Percentiles rank a stretch among this genome's conserved stretches.
These are phyloP conservation scores for Acacia pycnantha DNA, from an alignment of 331 rosid genomes.

Conservation along the genomic window DNA sequence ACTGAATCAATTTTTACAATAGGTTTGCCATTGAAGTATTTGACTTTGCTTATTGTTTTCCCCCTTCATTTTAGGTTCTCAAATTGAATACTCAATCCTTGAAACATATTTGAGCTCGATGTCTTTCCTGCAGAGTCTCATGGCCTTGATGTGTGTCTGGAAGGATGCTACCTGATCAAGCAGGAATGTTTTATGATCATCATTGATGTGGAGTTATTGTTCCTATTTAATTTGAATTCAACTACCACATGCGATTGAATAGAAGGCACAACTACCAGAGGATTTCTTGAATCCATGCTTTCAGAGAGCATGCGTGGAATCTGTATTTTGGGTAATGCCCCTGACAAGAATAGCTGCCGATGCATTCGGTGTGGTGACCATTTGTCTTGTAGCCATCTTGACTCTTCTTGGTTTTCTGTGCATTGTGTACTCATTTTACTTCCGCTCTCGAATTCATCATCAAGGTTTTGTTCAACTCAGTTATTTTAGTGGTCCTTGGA, in stretches of 20 bases:
- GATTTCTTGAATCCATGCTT: constrained; percentile 9
- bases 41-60: not conserved
- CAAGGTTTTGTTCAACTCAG: not conserved
- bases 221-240: not conserved
- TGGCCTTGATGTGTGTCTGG: constrained; percentile 5
- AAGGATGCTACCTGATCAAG: constrained; percentile 32
- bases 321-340: constrained; percentile 14
- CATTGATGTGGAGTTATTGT: not conserved
- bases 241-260: not conserved
- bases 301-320: constrained; percentile 11
- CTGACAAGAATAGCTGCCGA: constrained; percentile 8
- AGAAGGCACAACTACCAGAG: not conserved
- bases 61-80: constrained; percentile 33
- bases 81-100: constrained; percentile 5
- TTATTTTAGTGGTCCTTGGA: constrained; percentile 9
- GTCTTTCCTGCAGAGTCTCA: not conserved
- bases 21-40: not conserved
- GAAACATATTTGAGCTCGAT: constrained; percentile 14
- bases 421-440: not conserved
- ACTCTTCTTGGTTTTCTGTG: constrained; percentile 6
- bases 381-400: constrained; percentile 8
- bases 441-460: constrained; percentile 5
- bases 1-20: not conserved
- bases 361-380: constrained; percentile 15
- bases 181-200: not conserved